Conservation (phyloP, 2,329 filamentous ascomycete genomes). For the Fusarium torreyae region DNA sequence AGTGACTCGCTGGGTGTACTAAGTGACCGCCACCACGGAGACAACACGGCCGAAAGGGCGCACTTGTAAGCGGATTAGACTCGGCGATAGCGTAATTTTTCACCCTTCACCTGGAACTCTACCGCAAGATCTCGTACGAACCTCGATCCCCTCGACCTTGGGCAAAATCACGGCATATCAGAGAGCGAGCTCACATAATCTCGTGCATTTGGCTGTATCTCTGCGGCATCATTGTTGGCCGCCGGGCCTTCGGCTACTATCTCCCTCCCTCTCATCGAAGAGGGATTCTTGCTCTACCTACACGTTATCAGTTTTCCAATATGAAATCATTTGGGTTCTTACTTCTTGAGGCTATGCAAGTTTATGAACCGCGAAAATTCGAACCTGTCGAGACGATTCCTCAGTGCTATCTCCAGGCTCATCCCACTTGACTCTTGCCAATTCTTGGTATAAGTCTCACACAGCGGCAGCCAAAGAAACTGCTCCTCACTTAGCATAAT, state of each 20-base stretch:
- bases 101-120: constrained; percentile 3
- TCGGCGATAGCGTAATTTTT: constrained; percentile 33
- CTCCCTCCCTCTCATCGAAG: background rate
- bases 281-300: background rate
- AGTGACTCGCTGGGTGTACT: background rate
- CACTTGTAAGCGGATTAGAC: constrained; percentile 31
- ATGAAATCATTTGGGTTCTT: constrained; percentile 24
- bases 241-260: constrained; percentile 25
- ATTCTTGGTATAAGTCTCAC: constrained; percentile 5
- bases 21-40: background rate
- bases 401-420: constrained; percentile 13
- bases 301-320: constrained; percentile 17
- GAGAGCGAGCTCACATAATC: background rate
- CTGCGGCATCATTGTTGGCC: constrained; percentile 7
- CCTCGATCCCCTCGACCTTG: background rate
- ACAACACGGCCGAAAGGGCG: constrained; percentile 18
- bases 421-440: background rate
- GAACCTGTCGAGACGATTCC: constrained; percentile 9
- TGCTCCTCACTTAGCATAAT: background rate
- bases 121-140: background rate
- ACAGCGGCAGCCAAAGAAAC: background rate
- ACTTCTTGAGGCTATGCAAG: constrained; percentile 23
- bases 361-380: constrained; percentile 11
- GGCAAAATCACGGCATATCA: background rate
- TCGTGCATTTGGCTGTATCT: background rate